Evolutionary conservation across 352 stramenopile genomes (phyloP).

Genomic region (Globisporangium recalcitrans): DNA sequence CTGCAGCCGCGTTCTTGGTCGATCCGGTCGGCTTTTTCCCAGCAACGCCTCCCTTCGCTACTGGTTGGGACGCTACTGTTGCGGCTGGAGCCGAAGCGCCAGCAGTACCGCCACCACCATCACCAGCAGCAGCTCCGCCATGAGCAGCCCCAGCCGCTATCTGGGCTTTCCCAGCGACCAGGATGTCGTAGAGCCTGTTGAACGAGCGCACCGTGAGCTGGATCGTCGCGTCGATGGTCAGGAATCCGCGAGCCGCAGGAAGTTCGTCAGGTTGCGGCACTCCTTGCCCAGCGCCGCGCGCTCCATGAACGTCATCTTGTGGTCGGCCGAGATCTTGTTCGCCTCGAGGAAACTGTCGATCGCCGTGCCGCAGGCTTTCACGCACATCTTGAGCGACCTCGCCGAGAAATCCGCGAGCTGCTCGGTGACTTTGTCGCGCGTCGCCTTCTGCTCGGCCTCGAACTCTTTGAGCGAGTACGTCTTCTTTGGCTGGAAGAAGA

Average conservation of each 20-base stretch:
- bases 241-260: slow-evolving; percentile 89
- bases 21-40: background rate
- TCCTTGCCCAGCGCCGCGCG: slow-evolving; percentile 87
- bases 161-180: slow-evolving; percentile 46
- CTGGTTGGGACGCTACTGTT: background rate
- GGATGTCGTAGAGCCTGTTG: slow-evolving; percentile 43
- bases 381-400: slow-evolving; percentile 75
- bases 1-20: background rate
- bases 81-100: background rate
- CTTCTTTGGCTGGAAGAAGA: slow-evolving; percentile 55
- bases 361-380: slow-evolving; percentile 88
- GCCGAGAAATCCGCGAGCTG: slow-evolving; percentile 60
- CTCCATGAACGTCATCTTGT: slow-evolving; percentile 97
- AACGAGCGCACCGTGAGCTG: slow-evolving; percentile 84
- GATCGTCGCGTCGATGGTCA: slow-evolving; percentile 87
- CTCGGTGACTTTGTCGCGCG: slow-evolving; percentile 42
- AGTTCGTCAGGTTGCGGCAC: slow-evolving; percentile 89
- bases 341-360: slow-evolving; percentile 88
- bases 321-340: slow-evolving; percentile 91
- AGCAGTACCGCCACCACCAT: background rate
- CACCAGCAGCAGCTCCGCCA: too few species aligned
- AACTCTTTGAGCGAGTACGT: slow-evolving; percentile 86
- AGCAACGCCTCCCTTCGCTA: background rate
- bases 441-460: slow-evolving; percentile 58
- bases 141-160: background rate